These are phyloP conservation scores for Schizophyllum amplum DNA, from an alignment of 1,284 basidiomycete species.

Conservation along the genomic window DNA sequence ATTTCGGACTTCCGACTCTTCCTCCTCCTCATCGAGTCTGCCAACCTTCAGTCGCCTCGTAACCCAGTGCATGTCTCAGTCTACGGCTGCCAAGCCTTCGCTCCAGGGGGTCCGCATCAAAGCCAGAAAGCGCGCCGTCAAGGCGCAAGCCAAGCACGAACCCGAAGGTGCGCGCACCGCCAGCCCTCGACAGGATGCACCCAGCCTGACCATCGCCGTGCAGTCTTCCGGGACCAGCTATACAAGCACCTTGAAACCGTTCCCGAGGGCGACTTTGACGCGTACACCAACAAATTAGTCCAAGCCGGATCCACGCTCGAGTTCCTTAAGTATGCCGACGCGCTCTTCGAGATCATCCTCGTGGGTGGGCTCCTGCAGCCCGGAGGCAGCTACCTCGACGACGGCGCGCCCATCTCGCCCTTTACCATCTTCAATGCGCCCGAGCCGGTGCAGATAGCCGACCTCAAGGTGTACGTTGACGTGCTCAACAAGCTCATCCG, in stretches of 20 bases:
- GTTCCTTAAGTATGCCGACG: constrained; percentile 92
- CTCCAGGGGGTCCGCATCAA: constrained; percentile 83
- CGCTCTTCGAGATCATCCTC: constrained; percentile 91
- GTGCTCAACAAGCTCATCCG: constrained; percentile 93
- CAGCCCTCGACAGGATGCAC: constrained; percentile 6
- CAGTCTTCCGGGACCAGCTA: constrained; percentile 93
- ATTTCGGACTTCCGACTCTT: constrained; percentile 5
- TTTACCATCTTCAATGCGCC: constrained; percentile 82
- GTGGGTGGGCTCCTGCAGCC: constrained; percentile 94
- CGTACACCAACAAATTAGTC: constrained; percentile 77
- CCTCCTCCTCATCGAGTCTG: constrained; percentile 13
- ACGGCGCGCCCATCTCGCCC: constrained; percentile 71
- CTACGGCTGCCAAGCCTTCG: constrained; percentile 73
- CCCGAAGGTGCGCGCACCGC: constrained; percentile 43
- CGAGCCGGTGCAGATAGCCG: constrained; percentile 68
- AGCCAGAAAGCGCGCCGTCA: constrained; percentile 81
- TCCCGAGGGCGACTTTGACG: constrained; percentile 75
- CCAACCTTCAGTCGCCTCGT: constrained; percentile 22
- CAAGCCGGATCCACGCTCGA: constrained; percentile 90
- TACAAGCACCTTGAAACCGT: constrained; percentile 91
- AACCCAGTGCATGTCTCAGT: constrained; percentile 77
- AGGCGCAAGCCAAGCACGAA: constrained; percentile 86
- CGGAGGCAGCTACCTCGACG: constrained; percentile 87
- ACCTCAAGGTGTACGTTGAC: constrained; percentile 88
- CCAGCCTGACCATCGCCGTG: constrained; percentile 11